phyloP scores from a whole-genome alignment of 2,329 filamentous ascomycete genomes.

The Cyclaneusma minus region DNA sequence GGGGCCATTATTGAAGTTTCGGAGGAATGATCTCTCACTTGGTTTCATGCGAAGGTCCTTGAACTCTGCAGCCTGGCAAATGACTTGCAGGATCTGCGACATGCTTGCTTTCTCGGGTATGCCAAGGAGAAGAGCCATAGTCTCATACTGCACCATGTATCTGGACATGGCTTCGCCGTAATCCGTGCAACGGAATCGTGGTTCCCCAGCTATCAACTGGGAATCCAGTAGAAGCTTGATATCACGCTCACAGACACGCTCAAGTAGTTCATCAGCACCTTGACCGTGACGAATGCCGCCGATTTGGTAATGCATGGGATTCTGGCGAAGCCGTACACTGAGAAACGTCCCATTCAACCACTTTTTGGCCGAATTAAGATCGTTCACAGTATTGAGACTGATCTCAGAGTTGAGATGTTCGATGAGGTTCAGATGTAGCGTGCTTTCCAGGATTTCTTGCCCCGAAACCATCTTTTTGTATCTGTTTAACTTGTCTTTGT shows the following conservation, averaged over 20 bases:
- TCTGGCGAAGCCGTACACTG: slow-evolving; percentile 55
- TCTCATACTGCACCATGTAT: slow-evolving; percentile 67
- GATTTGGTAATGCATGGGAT: slow-evolving; percentile 56
- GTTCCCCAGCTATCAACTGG: slow-evolving; percentile 34
- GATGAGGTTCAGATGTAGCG: slow-evolving; percentile 61
- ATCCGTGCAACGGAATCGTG: slow-evolving; percentile 45
- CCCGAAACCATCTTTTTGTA: slow-evolving; percentile 66
- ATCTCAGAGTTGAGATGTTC: slow-evolving; percentile 80
- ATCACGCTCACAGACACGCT: slow-evolving; percentile 55
- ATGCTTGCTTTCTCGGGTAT: slow-evolving; percentile 44
- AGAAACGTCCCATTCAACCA: slow-evolving; percentile 72
- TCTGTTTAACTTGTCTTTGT: slow-evolving; percentile 40
- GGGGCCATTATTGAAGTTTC: slow-evolving; percentile 52
- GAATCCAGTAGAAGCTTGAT: slow-evolving; percentile 47
- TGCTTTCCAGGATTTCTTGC: slow-evolving; percentile 60
- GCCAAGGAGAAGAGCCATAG: slow-evolving; percentile 56
- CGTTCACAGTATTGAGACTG: slow-evolving; percentile 55
- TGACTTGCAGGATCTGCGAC: slow-evolving; percentile 48
- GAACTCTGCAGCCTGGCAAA: slow-evolving; percentile 60
- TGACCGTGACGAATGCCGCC: slow-evolving; percentile 31
- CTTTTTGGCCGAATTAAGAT: slow-evolving; percentile 46
- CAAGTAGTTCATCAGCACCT: slow-evolving; percentile 46
- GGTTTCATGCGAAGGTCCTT: slow-evolving; percentile 54
- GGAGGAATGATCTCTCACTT: slow-evolving; percentile 54
- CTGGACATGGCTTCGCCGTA: slow-evolving; percentile 70